phyloP scores from a whole-genome alignment of 176 grass and related monocot species.

The Paspalum notatum region DNA sequence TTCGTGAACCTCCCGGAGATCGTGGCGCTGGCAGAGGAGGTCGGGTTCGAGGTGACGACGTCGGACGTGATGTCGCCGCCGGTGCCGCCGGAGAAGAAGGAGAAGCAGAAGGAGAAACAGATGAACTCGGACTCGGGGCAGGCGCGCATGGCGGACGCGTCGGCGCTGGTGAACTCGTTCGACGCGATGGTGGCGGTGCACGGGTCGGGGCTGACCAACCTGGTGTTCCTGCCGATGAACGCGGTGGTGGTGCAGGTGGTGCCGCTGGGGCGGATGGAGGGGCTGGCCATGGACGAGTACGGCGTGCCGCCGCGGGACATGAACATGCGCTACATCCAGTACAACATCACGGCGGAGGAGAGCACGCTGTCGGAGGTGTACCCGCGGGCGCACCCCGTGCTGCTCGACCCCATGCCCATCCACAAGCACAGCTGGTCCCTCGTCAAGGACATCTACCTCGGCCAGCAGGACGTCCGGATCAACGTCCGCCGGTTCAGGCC shows the following conservation, averaged over 20 bases:
- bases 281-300: conserved; percentile 67
- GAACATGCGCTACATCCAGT: conserved; percentile 81
- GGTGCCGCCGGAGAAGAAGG: background rate
- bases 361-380: conserved; percentile 73
- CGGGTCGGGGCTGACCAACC: conserved; percentile 80
- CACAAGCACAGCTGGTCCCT: conserved; percentile 63
- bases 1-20: conserved; percentile 69
- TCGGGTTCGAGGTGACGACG: conserved; percentile 72
- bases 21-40: conserved; percentile 45
- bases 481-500: conserved; percentile 56
- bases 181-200: conserved; percentile 85
- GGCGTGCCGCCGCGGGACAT: conserved; percentile 75
- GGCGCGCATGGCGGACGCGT: conserved; percentile 27
- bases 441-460: conserved; percentile 75
- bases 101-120: background rate
- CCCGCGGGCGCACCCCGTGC: conserved; percentile 61
- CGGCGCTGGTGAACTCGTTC: conserved; percentile 61
- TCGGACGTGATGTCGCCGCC: conserved; percentile 30
- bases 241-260: conserved; percentile 83
- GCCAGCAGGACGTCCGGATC: conserved; percentile 74
- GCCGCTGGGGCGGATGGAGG: conserved; percentile 70
- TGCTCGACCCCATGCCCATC: conserved; percentile 61
- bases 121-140: background rate
- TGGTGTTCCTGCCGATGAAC: conserved; percentile 78
- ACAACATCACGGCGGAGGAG: conserved; percentile 75